These are phyloP conservation scores for Saxophila tyrrhenica DNA, from an alignment of 495 filamentous ascomycete genomes.

Conservation along the genomic window DNA sequence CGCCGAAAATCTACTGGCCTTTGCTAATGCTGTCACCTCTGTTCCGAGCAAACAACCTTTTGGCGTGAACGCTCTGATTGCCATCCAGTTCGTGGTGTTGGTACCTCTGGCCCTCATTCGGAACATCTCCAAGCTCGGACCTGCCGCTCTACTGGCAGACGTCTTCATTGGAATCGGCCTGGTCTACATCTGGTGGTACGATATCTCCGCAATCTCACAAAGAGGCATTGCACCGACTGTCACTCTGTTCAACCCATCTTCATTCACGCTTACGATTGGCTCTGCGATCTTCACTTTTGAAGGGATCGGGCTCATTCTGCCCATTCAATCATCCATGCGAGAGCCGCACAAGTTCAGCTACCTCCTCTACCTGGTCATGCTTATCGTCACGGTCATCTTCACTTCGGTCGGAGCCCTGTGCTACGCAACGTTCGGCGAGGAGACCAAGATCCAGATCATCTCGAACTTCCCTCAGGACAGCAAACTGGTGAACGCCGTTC, in stretches of 20 bases:
- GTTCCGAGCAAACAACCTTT: slow-evolving; percentile 29
- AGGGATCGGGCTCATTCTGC: slow-evolving; percentile 54
- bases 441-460: slow-evolving; percentile 51
- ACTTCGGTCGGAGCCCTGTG: slow-evolving; percentile 51
- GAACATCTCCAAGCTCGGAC: slow-evolving; percentile 53
- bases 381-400: slow-evolving; percentile 52
- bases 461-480: slow-evolving; percentile 51
- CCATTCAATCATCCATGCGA: slow-evolving; percentile 53
- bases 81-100: slow-evolving; percentile 43
- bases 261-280: slow-evolving; percentile 52
- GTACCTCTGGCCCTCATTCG: slow-evolving; percentile 51
- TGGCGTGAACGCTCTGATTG: slow-evolving; percentile 37
- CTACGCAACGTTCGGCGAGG: slow-evolving; percentile 51
- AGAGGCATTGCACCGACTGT: slow-evolving; percentile 40
- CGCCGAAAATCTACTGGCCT: slow-evolving; percentile 50
- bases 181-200: slow-evolving; percentile 52
- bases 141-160: slow-evolving; percentile 48
- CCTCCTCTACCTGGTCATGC: slow-evolving; percentile 48
- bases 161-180: slow-evolving; percentile 52
- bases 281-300: slow-evolving; percentile 58
- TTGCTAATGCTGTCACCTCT: slow-evolving; percentile 52
- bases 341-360: slow-evolving; percentile 46
- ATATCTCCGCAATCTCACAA: slow-evolving; percentile 38
- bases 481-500: slow-evolving; percentile 52
- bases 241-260: slow-evolving; percentile 47